Evolutionary conservation across 192 early-diverging fungal species (phyloP).

Genomic region (Haplosporangium gracile): DNA sequence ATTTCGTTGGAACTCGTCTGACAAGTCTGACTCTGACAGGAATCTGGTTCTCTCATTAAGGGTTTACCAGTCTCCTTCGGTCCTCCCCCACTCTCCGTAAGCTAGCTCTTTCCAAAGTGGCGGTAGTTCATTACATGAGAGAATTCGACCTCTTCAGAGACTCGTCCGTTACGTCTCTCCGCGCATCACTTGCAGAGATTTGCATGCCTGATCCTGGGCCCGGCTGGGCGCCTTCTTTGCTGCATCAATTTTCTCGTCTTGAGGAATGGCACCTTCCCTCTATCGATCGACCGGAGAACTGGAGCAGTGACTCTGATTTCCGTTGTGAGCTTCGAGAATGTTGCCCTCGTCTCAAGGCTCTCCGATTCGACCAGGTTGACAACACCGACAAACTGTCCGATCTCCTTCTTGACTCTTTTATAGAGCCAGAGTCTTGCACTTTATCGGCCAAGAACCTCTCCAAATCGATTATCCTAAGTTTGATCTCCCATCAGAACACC

Average conservation of each 20-base stretch:
- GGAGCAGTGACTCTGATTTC: neutral
- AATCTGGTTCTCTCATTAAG: neutral
- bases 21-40: neutral
- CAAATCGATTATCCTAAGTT: neutral
- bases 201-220: neutral
- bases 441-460: neutral
- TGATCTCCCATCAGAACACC: neutral
- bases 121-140: neutral
- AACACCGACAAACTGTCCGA: neutral
- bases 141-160: neutral
- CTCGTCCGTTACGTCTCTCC: neutral
- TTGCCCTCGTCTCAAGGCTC: neutral
- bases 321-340: neutral
- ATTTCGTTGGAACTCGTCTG: neutral
- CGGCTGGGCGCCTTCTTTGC: neutral
- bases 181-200: neutral
- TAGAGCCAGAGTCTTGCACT: neutral
- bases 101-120: neutral
- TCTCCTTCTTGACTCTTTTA: neutral
- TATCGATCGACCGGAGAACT: neutral
- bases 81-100: neutral
- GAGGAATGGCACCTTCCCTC: neutral
- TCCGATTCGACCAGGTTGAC: neutral
- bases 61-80: neutral
- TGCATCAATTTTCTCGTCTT: neutral